Conservation (phyloP, 352 stramenopile species). For the Plasmopara halstedii region DNA sequence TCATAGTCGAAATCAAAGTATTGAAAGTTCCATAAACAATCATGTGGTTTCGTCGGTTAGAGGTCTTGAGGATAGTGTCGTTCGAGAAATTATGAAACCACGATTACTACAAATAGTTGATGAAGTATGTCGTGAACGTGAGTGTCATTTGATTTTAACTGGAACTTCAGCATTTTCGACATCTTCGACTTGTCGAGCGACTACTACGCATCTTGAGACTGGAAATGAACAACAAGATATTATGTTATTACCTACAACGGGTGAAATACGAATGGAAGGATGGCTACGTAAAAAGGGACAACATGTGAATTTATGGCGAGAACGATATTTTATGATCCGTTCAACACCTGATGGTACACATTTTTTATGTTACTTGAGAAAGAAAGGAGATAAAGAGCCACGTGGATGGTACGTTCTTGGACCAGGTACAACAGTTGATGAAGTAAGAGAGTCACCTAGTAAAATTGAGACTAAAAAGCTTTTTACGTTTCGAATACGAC, state of each 20-base stretch:
- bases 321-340: constrained; percentile 86
- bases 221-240: constrained; percentile 5
- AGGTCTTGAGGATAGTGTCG: constrained; percentile 45
- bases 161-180: not conserved
- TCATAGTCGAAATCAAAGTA: constrained; percentile 16
- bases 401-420: constrained; percentile 76
- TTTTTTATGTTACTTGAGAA: constrained; percentile 78
- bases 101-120: constrained; percentile 68
- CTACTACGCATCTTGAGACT: constrained; percentile 2
- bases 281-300: constrained; percentile 83
- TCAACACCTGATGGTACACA: constrained; percentile 70
- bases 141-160: constrained; percentile 25
- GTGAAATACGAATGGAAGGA: constrained; percentile 81
- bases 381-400: constrained; percentile 78
- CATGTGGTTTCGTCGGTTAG: constrained; percentile 9
- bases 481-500: constrained; percentile 75
- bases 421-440: constrained; percentile 71
- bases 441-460: constrained; percentile 76
- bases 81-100: constrained; percentile 67
- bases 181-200: constrained; percentile 6
- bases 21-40: constrained; percentile 12
- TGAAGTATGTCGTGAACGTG: constrained; percentile 63
- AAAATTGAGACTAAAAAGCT: constrained; percentile 85
- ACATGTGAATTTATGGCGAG: constrained; percentile 80
- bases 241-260: constrained; percentile 17